Evolutionary conservation across 805 yeast species (phyloP), one percentile per base, ranked within the genome.

Genomic region (Ogataea dorogensis): DNA sequence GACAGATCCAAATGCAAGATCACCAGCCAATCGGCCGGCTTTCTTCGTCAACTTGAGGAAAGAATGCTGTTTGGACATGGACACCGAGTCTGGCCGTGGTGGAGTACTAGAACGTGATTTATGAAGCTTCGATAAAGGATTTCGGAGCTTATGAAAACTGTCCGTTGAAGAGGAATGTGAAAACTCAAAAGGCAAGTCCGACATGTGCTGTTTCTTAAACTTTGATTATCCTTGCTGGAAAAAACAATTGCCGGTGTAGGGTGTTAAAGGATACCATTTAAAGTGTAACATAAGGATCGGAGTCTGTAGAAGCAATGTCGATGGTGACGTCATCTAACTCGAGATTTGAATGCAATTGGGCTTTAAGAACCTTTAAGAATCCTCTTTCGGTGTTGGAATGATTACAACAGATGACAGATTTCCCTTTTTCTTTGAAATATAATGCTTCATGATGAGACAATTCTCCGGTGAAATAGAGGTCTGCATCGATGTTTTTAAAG

Each of bases 301-400:
- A 28, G 24, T 31, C 39, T 5, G 28, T 19, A 3, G 28, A 59
- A 12, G 34, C 21, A 13, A 28, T 15, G 15, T 30, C 33, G 19
- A 28, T 28, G 5, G 11, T n/a, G 15, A 28, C 12, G 15, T 28
- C 31, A 5, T 17, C n/a, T 7, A 11, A 38, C 26, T 59, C 60
- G 25, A 77, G 62, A 46, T 74, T 80, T 2, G 46, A 36, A 17
- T 36, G 40, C 39, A 86, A 65, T 53, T 75, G 79, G 16, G 56
- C 40, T 57, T 73, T 69, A 49, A 86, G 66, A 1, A 63, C 70
- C 16, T 53, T 47, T 44, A 93, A 64, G 54, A 80, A 93, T 0
- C 95, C 95, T 38, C 98, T 69, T 61, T 93, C 98, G 0, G 96
- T 86, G 57, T 91, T 91, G 13, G 95, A 75, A 54, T 93, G 98